A percentile compares a stretch with the other conserved stretches of the same genome.
These are phyloP conservation scores for Pseudonitzschia multistriata DNA, from an alignment of 108 stramenopile genomes.

Conservation along the genomic window DNA sequence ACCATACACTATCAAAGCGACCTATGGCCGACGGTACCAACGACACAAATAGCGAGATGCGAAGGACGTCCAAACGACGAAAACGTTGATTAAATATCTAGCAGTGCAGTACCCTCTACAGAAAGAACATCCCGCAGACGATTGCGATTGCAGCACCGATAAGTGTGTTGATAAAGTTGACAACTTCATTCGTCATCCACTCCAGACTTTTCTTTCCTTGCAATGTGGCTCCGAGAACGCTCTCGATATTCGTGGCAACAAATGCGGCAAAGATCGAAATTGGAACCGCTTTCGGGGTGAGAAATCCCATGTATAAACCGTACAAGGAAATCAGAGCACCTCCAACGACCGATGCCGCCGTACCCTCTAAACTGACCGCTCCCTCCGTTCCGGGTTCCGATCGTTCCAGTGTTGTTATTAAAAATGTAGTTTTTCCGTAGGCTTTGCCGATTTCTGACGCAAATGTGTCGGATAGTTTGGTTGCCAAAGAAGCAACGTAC, in stretches of 20 bases:
- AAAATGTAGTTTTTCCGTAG: conserved; percentile 92
- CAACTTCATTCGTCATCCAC: conserved; percentile 95
- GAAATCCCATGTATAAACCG: conserved; percentile 53
- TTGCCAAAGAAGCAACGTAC: conserved; percentile 88
- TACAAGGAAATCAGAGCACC: conserved; percentile 76
- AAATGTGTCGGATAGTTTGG: conserved; percentile 94
- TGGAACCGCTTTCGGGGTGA: conserved; percentile 44
- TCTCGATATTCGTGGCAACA: conserved; percentile 89
- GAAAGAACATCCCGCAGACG: conserved; percentile 33
- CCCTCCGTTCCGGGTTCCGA: conserved; percentile 93
- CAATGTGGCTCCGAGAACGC: conserved; percentile 88
- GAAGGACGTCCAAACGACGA: not conserved
- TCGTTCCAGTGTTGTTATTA: conserved; percentile 87
- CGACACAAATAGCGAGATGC: not conserved
- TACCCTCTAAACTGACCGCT: conserved; percentile 74
- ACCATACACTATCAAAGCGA: conserved; percentile 6
- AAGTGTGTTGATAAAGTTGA: conserved; percentile 93
- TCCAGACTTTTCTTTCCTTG: conserved; percentile 74
- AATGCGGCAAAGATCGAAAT: conserved; percentile 79
- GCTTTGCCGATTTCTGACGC: conserved; percentile 96
- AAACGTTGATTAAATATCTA: not conserved
- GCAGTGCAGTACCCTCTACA: not conserved
- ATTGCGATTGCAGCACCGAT: conserved; percentile 87
- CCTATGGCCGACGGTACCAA: not conserved
- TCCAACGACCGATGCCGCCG: conserved; percentile 83